phyloP scores from a whole-genome alignment of 2,329 filamentous ascomycete species.

The Clonostachys sp. region DNA sequence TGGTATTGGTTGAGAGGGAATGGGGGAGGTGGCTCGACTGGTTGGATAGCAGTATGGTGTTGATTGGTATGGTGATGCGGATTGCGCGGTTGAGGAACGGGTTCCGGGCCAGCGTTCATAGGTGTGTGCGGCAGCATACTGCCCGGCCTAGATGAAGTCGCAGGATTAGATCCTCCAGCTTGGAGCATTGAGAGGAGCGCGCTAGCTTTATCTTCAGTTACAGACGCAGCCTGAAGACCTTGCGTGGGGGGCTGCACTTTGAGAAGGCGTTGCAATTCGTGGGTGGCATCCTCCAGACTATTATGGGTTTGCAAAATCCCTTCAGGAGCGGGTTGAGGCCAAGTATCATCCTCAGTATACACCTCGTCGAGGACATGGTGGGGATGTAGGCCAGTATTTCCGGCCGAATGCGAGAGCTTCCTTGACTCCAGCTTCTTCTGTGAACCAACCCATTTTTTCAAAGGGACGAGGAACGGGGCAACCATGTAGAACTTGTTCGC shows the following conservation, averaged over 20 bases:
- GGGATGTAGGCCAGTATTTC: constrained; percentile 35
- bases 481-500: constrained; percentile 98
- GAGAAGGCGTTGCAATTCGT: constrained; percentile 48
- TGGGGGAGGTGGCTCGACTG: constrained; percentile 20
- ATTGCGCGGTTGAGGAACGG: constrained; percentile 47
- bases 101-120: constrained; percentile 44
- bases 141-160: constrained; percentile 6
- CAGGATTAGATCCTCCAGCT: constrained; percentile 13
- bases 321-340: constrained; percentile 27
- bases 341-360: constrained; percentile 59
- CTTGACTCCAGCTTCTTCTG: constrained; percentile 68
- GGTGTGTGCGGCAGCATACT: constrained; percentile 41
- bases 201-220: constrained; percentile 39
- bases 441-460: constrained; percentile 88
- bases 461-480: constrained; percentile 77
- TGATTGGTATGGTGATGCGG: constrained; percentile 51
- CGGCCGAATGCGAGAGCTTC: constrained; percentile 32
- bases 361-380: constrained; percentile 44
- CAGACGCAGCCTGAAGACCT: constrained; percentile 30
- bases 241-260: constrained; percentile 50
- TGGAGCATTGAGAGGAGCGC: constrained; percentile 51
- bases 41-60: constrained; percentile 27
- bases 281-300: constrained; percentile 44
- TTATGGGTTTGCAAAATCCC: constrained; percentile 25
- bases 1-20: constrained; percentile 17